Percentiles rank a stretch among this genome's conserved stretches.
These are phyloP conservation scores for Pythium utonaiense DNA, from an alignment of 352 stramenopile genomes.

Conservation along the genomic window DNA sequence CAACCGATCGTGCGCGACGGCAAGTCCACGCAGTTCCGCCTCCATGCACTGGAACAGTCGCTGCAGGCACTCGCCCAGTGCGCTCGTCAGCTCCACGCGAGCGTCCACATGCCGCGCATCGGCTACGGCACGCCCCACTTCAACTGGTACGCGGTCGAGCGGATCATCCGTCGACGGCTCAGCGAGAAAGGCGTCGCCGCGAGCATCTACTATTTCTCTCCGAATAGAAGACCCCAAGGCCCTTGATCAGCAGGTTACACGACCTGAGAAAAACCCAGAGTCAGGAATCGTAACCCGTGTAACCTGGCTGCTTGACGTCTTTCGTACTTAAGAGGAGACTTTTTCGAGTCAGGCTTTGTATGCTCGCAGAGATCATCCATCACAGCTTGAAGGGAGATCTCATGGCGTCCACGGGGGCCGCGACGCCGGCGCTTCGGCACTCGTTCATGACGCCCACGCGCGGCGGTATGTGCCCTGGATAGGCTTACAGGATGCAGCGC, in stretches of 20 bases:
- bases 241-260: background rate
- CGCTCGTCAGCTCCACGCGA: conserved; percentile 36
- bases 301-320: background rate
- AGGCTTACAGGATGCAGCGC: background rate
- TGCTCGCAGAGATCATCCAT: conserved; percentile 2
- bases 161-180: conserved; percentile 60
- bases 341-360: conserved; percentile 10
- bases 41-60: conserved; percentile 55
- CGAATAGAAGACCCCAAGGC: conserved; percentile 8
- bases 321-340: conserved; percentile 8
- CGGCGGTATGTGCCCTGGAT: conserved; percentile 1
- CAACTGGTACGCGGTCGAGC: conserved; percentile 83
- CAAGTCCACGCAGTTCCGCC: conserved; percentile 61
- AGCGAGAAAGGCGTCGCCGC: conserved; percentile 43
- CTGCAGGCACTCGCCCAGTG: conserved; percentile 38
- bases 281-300: conserved; percentile 13
- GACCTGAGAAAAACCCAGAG: conserved; percentile 3
- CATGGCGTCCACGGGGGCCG: conserved; percentile 18
- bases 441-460: conserved; percentile 15
- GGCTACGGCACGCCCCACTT: conserved; percentile 72
- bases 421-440: conserved; percentile 19
- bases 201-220: conserved; percentile 75
- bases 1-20: conserved; percentile 38
- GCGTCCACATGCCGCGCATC: conserved; percentile 73
- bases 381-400: conserved; percentile 15